Evolutionary conservation across 2,329 filamentous ascomycete species (phyloP).

Genomic region (Pseudogymnoascus sp.): DNA sequence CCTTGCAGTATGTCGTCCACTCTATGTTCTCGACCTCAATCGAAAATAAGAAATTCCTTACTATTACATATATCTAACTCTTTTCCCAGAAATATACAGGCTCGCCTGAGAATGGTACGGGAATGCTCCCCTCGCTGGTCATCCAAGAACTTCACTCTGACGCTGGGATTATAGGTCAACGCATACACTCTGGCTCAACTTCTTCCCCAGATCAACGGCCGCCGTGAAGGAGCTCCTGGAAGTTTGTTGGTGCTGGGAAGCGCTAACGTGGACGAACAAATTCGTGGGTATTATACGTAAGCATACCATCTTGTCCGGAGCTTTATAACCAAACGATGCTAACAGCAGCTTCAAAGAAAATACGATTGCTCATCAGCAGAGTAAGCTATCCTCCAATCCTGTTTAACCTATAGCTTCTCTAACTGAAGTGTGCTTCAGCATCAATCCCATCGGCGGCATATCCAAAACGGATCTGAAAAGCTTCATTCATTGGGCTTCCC

Average conservation of each 20-base stretch:
- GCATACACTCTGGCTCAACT: conserved; percentile 59
- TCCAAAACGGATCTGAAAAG: conserved; percentile 50
- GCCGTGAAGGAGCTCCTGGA: conserved; percentile 33
- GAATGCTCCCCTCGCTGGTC: neutral
- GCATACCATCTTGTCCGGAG: neutral
- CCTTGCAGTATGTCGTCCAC: conserved; percentile 43
- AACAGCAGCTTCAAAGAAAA: conserved; percentile 49
- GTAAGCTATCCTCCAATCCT: conserved; percentile 19
- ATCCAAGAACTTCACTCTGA: neutral
- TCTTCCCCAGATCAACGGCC: conserved; percentile 51
- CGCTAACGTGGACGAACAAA: conserved; percentile 57
- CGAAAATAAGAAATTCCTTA: too few relatives aligned
- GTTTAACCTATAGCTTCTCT: neutral
- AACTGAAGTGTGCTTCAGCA: neutral
- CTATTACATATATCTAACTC: neutral
- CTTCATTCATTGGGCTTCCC: conserved; percentile 61
- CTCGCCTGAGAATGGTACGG: conserved; percentile 57
- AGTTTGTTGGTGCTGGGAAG: conserved; percentile 61
- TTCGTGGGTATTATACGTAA: conserved; percentile 41
- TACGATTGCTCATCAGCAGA: conserved; percentile 49
- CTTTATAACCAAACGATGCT: neutral
- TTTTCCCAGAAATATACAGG: conserved; percentile 46
- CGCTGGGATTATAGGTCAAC: conserved; percentile 24
- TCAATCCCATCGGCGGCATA: conserved; percentile 58
- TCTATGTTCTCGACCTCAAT: neutral